Conservation (phyloP, 306 rosid genomes). For the Dalbergia oliveri region DNA sequence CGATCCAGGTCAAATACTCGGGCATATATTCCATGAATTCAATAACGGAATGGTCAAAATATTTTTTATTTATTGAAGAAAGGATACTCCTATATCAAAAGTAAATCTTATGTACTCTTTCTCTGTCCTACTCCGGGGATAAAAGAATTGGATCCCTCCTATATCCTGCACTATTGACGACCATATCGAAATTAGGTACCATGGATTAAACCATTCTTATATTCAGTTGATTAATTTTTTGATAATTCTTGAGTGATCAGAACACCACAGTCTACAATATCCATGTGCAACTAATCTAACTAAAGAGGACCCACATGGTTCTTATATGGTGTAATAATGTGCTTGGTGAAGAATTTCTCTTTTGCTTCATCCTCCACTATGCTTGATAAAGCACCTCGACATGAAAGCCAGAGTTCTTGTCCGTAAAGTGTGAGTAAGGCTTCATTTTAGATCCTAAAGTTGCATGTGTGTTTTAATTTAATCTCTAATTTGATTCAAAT, state of each 20-base stretch:
- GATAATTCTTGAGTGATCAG: background rate
- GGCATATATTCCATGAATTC: no score
- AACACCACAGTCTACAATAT: background rate
- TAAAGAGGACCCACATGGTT: background rate
- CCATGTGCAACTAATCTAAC: background rate
- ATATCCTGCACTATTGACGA: constrained; percentile 60
- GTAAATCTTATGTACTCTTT: no score
- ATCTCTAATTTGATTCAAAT: no score
- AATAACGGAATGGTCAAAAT: no score
- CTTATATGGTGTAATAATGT: background rate
- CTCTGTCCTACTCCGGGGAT: no score
- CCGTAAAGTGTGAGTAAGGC: constrained; percentile 10
- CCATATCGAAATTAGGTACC: constrained; percentile 61
- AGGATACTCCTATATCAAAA: constrained; percentile 57
- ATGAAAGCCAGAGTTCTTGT: background rate
- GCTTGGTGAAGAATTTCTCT: background rate
- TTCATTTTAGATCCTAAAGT: no score
- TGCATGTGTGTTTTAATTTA: no score
- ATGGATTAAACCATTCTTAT: constrained; percentile 38
- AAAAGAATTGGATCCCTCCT: no score
- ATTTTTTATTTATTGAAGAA: constrained; percentile 57
- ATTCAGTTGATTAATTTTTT: constrained; percentile 36
- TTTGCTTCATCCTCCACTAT: background rate
- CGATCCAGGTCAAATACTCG: no score
- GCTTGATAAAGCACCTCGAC: background rate